Evolutionary conservation across 169 alveolate genomes (phyloP).

Genomic region (Plasmodium relictum): DNA sequence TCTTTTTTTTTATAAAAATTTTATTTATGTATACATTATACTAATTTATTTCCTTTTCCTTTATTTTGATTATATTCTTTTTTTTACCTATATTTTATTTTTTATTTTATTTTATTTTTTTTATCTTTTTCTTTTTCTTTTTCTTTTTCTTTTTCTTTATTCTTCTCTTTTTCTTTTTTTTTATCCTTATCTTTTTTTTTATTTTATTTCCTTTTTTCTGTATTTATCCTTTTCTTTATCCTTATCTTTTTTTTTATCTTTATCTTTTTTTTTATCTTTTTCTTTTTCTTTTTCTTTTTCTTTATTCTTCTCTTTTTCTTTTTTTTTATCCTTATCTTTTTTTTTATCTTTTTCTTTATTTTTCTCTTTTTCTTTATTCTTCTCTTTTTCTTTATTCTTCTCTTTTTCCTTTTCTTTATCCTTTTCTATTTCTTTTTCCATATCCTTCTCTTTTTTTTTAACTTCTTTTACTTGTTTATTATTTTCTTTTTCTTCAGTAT

Average conservation of each 20-base stretch:
- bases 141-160: constrained; percentile 18
- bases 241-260: background rate
- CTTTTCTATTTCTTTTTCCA: background rate
- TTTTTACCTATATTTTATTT: background rate
- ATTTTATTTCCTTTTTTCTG: no score
- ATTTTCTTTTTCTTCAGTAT: background rate
- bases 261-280: background rate
- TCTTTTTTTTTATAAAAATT: no score
- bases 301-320: constrained; percentile 8
- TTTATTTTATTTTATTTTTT: background rate
- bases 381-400: background rate
- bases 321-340: constrained; percentile 6
- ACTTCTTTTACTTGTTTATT: background rate
- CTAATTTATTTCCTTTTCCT: no score
- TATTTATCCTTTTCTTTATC: background rate
- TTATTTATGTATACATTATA: no score
- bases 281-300: constrained; percentile 21
- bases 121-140: background rate
- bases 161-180: constrained; percentile 10
- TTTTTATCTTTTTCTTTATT: constrained; percentile 24
- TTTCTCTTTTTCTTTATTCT: background rate
- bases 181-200: background rate
- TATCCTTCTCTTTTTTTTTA: background rate
- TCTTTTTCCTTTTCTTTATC: background rate
- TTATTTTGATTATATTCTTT: no score